Conservation (phyloP, 2,329 filamentous ascomycete genomes). For the Lachnellula suecica region DNA sequence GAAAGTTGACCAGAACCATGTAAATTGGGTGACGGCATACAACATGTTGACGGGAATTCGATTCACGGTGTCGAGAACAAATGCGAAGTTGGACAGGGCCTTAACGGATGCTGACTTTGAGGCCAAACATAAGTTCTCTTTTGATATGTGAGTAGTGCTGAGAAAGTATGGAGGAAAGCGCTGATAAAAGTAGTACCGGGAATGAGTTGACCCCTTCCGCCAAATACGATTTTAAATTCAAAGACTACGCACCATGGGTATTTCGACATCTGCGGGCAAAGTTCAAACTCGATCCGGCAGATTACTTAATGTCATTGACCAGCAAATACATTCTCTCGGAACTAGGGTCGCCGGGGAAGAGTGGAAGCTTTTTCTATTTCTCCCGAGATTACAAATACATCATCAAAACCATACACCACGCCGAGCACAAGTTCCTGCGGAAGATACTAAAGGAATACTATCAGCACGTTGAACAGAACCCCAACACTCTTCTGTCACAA, state of each 20-base stretch:
- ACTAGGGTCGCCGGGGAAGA: conserved; percentile 94
- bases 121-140: conserved; percentile 95
- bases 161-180: conserved; percentile 3
- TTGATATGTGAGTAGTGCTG: conserved; percentile 78
- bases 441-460: conserved; percentile 92
- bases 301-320: conserved; percentile 96
- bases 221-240: conserved; percentile 99
- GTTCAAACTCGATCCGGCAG: conserved; percentile 91
- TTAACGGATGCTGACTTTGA: conserved; percentile 91
- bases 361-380: conserved; percentile 99
- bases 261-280: conserved; percentile 87
- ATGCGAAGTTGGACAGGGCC: conserved; percentile 91
- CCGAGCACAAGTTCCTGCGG: conserved; percentile 83
- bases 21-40: conserved; percentile 97
- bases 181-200: conserved; percentile 66
- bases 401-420: conserved; percentile 98
- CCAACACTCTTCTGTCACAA: conserved; percentile 94
- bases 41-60: conserved; percentile 99
- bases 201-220: conserved; percentile 97
- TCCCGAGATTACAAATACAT: conserved; percentile 99
- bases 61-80: conserved; percentile 92
- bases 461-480: conserved; percentile 86
- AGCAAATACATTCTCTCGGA: conserved; percentile 99
- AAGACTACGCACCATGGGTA: conserved; percentile 99
- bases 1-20: conserved; percentile 95